Evolutionary conservation across 73 alveolate genomes (phyloP).

Genomic region (Symbiodinium pilosum): DNA sequence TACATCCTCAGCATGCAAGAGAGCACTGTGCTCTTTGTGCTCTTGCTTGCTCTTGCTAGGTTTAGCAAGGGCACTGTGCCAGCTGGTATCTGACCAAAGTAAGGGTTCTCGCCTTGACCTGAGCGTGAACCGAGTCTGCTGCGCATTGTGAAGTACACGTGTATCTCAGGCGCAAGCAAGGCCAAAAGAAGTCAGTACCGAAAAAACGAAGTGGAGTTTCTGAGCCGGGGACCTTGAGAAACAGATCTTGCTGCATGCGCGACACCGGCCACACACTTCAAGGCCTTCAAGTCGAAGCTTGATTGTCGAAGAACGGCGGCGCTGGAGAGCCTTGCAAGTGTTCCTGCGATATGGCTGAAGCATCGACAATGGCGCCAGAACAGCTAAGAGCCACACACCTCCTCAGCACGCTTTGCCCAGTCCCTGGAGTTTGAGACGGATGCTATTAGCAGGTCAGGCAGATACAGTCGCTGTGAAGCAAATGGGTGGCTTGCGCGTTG

Average conservation of each 20-base stretch:
- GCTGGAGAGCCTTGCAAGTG: slow-evolving; percentile 11
- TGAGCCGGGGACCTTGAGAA: slow-evolving; percentile 24
- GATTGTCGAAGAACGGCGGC: slow-evolving; percentile 37
- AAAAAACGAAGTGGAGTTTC: neutral
- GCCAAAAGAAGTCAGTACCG: slow-evolving; percentile 87
- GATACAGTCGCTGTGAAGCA: neutral
- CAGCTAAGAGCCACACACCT: neutral
- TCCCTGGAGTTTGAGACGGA: neutral
- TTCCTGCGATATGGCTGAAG: too few relatives aligned
- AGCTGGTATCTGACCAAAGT: slow-evolving; percentile 37
- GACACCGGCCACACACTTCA: neutral
- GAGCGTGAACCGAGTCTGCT: too few relatives aligned
- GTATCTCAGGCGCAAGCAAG: neutral
- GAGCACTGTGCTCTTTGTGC: neutral
- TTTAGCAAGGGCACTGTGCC: neutral
- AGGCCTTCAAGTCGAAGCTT: neutral
- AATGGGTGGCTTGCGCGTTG: neutral
- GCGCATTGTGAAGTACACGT: neutral
- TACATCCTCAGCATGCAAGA: neutral
- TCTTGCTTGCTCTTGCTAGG: neutral
- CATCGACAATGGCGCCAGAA: too few relatives aligned
- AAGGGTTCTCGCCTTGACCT: slow-evolving; percentile 24
- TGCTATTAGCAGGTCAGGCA: neutral
- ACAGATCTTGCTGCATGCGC: neutral
- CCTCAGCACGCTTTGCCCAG: neutral